These are phyloP conservation scores for Ustilago cynodontis DNA, from an alignment of 1,284 basidiomycete genomes.

Conservation along the genomic window DNA sequence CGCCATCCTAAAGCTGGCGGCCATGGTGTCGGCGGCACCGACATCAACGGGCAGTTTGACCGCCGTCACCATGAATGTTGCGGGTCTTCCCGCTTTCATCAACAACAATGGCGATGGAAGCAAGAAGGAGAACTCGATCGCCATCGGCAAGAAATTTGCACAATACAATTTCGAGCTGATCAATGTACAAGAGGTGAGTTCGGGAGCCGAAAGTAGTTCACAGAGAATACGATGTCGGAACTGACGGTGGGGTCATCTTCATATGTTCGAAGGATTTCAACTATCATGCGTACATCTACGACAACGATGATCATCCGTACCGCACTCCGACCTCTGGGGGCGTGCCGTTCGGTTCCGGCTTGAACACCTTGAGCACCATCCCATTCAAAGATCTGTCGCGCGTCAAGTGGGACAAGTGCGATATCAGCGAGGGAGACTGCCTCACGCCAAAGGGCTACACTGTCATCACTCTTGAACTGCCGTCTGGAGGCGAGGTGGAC, in stretches of 20 bases:
- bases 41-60: constrained; percentile 15
- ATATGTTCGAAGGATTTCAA: constrained; percentile 17
- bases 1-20: constrained; percentile 8
- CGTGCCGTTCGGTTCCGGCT: constrained; percentile 25
- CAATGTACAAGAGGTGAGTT: constrained; percentile 32
- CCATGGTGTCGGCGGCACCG: constrained; percentile 10
- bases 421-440: constrained; percentile 30
- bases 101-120: constrained; percentile 27
- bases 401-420: constrained; percentile 27
- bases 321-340: constrained; percentile 29
- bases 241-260: background rate
- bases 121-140: constrained; percentile 25
- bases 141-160: constrained; percentile 20
- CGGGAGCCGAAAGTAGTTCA: background rate
- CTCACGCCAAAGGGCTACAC: constrained; percentile 32
- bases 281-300: constrained; percentile 35
- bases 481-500: constrained; percentile 17
- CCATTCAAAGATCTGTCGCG: constrained; percentile 16
- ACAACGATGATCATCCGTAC: constrained; percentile 27
- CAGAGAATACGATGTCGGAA: background rate
- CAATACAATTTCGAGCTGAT: constrained; percentile 26
- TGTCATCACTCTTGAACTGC: constrained; percentile 20
- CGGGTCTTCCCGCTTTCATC: constrained; percentile 23
- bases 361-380: constrained; percentile 31
- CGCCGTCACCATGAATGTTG: constrained; percentile 31